These are phyloP conservation scores for Mortierella antarctica DNA, from an alignment of 192 early-diverging fungal species.

Conservation along the genomic window DNA sequence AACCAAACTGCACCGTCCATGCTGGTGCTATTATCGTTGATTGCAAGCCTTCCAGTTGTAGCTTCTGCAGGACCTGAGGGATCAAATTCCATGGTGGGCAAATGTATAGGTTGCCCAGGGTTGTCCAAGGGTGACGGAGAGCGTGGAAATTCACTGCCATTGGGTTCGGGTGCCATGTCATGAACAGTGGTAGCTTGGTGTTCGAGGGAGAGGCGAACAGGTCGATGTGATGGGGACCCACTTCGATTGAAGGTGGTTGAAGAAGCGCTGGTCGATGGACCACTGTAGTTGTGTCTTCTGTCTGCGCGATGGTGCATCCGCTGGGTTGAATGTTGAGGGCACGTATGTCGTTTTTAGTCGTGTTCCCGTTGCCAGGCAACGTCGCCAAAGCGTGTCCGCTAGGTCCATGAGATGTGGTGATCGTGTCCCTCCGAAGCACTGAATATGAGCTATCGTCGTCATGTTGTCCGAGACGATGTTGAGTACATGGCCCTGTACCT, in stretches of 20 bases:
- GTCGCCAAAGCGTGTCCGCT: slow-evolving; percentile 2
- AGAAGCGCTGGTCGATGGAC: not conserved
- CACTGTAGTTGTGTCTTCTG: slow-evolving; percentile 16
- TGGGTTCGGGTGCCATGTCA: slow-evolving; percentile 31
- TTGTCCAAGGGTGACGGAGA: not conserved
- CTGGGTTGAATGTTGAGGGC: slow-evolving; percentile 20
- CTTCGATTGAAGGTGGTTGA: not conserved
- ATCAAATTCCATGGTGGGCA: slow-evolving; percentile 31
- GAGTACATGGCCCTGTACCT: slow-evolving; percentile 1
- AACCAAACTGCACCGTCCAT: slow-evolving; percentile 27
- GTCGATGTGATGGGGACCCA: slow-evolving; percentile 21
- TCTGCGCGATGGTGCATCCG: slow-evolving; percentile 17
- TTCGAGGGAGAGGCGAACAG: slow-evolving; percentile 19
- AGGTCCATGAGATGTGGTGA: slow-evolving; percentile 12
- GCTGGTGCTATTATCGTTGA: slow-evolving; percentile 10
- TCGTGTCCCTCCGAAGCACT: slow-evolving; percentile 17
- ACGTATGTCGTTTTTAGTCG: slow-evolving; percentile 1
- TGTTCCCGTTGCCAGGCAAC: slow-evolving; percentile 8
- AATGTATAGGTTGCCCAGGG: slow-evolving; percentile 13
- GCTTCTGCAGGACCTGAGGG: slow-evolving; percentile 7
- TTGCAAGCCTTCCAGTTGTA: not conserved
- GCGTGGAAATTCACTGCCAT: slow-evolving; percentile 1
- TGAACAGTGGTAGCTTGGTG: slow-evolving; percentile 10
- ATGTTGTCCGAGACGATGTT: slow-evolving; percentile 29
- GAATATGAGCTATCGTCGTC: slow-evolving; percentile 19